phyloP scores from a whole-genome alignment of 192 early-diverging fungal genomes.

The Gaertneriomyces semiglobifer region DNA sequence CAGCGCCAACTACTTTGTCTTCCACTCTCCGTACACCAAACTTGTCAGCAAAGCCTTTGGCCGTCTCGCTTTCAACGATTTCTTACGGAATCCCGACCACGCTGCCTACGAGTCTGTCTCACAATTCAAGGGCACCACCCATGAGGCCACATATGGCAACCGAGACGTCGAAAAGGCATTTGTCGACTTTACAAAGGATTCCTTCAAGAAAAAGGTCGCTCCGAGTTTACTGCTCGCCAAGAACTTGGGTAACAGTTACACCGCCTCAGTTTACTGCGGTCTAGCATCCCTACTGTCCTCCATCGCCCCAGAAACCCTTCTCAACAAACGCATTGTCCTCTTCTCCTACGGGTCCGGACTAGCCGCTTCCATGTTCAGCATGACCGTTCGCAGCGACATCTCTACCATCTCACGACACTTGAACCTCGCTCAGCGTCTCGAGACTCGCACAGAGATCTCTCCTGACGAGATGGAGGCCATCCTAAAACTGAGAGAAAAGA shows the following conservation, averaged over 20 bases:
- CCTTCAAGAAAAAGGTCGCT: constrained; percentile 70
- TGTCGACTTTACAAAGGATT: constrained; percentile 71
- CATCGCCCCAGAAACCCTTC: constrained; percentile 48
- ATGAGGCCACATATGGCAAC: constrained; percentile 76
- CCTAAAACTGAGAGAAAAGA: constrained; percentile 84
- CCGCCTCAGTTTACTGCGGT: constrained; percentile 67
- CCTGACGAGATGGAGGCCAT: constrained; percentile 75
- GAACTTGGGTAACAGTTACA: constrained; percentile 96
- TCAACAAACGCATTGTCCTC: constrained; percentile 79
- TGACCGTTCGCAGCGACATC: constrained; percentile 71
- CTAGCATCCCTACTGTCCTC: constrained; percentile 78
- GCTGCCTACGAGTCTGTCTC: constrained; percentile 35
- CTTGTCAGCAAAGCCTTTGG: constrained; percentile 93
- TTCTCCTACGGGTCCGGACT: constrained; percentile 98
- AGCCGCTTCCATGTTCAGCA: constrained; percentile 89
- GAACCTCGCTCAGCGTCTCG: constrained; percentile 68
- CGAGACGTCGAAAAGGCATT: constrained; percentile 92
- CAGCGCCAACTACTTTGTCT: constrained; percentile 76
- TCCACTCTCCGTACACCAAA: constrained; percentile 98
- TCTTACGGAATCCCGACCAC: constrained; percentile 68
- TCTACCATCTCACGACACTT: constrained; percentile 59
- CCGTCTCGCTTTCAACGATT: constrained; percentile 90
- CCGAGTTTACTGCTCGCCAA: constrained; percentile 76
- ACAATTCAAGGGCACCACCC: constrained; percentile 53
- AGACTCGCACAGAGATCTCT: constrained; percentile 66